These are phyloP conservation scores for Yamadazyma oceani DNA, from an alignment of 1,139 yeast species.

Conservation along the genomic window DNA sequence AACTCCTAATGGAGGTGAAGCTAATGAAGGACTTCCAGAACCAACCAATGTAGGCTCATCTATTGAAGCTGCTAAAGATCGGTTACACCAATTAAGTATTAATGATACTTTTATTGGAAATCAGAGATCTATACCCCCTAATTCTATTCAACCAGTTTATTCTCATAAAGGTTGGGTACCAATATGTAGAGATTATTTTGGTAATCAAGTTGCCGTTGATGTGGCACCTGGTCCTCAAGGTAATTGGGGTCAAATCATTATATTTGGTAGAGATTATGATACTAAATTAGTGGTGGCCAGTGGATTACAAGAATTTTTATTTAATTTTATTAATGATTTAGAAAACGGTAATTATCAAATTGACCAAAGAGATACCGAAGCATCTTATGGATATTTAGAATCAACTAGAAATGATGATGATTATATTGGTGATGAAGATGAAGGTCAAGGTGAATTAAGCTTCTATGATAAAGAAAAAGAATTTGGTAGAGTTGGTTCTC, in stretches of 20 bases:
- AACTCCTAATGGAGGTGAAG: conserved; percentile 7
- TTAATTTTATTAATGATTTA: conserved; percentile 47
- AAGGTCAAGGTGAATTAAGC: conserved; percentile 42
- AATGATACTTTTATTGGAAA: conserved; percentile 42
- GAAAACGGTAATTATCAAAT: conserved; percentile 54
- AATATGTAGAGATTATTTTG: conserved; percentile 54
- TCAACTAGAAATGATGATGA: conserved; percentile 42
- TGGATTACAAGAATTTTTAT: conserved; percentile 56
- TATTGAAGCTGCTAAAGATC: conserved; percentile 14
- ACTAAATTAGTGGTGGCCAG: conserved; percentile 59
- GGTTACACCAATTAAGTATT: conserved; percentile 9
- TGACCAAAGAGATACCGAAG: conserved; percentile 43
- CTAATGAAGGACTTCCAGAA: conserved; percentile 4
- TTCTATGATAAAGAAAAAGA: conserved; percentile 36
- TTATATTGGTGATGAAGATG: conserved; percentile 51
- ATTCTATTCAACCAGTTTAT: conserved; percentile 54
- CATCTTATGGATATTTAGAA: conserved; percentile 32
- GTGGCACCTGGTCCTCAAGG: conserved; percentile 64
- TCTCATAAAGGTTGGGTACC: conserved; percentile 65
- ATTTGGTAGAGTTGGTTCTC: conserved; percentile 34
- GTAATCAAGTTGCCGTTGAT: conserved; percentile 64
- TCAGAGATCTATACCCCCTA: conserved; percentile 59
- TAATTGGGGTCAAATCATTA: conserved; percentile 59
- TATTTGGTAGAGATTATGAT: conserved; percentile 66
- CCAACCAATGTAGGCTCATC: conserved; percentile 18